Base-by-base conservation (phyloP, 2,329 filamentous ascomycete species). In the Alternaria infectoria region DNA sequence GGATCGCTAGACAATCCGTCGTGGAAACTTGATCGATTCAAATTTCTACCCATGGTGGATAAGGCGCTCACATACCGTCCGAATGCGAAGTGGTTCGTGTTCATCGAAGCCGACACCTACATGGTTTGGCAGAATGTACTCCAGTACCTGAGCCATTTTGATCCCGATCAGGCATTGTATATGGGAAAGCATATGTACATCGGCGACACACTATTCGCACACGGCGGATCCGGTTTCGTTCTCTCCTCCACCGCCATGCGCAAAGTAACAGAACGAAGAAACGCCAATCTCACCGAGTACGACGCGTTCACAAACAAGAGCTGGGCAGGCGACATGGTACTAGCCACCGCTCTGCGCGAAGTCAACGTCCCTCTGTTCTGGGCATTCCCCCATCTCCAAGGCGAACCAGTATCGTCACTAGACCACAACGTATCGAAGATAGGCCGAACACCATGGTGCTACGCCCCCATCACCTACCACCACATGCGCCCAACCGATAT, bases 91-190 rank as follows among this genome's bases (percentile, higher is more conserved):
- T 88, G 86, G 86, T 88, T 81, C 65, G 78, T 88, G 57, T 88
- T 88, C 73, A 82, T 87, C 62, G 86, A 88, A 69, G 81, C 84
- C 0, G 86, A 88, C 68, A 88, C 85, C 0, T 87, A 86, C 65
- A 72, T 87, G 30, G 76, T 86, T 2, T 87, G 85, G 84, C 76
- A 80, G 46, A 86, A 84, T 21, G 67, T 88, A 47, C 68, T 87
- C 9, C 73, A 78, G 19, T 88, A 85, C 83, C 78, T 88, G n/a
- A 74, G 77, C 9, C 74, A 79, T 12, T 82, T 86, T 61, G 82
- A 88, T 70, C 61, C 82, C 5, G 71, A 71, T 2, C 73, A 84
- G 62, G 81, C 84, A 4, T 74, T 79, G 43, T 88, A 88, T 67
- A 77, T 86, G 11, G 86, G 86, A 50, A 84, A 83, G 26, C 83